Evolutionary conservation across 73 alveolate species (phyloP).

Genomic region (Paramecium tetraurelia): DNA sequence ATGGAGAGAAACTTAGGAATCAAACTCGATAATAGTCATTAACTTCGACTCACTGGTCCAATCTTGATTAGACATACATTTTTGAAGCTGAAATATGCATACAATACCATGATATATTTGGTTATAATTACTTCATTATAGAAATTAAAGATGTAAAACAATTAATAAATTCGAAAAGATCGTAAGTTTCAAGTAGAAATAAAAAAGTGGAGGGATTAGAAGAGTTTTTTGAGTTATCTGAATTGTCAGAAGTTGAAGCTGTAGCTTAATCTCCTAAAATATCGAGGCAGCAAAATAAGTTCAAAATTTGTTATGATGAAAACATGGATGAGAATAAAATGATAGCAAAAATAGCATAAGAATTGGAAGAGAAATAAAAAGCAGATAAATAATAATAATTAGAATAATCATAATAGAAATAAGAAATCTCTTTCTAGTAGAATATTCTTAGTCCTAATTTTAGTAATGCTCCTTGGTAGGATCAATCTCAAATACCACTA

Average conservation of each 20-base stretch:
- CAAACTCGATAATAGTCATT: not conserved
- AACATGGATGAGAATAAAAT: not conserved
- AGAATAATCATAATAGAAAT: not conserved
- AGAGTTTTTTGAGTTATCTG: not conserved
- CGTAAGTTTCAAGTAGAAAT: not conserved
- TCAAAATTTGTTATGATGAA: not conserved
- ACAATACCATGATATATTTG: not conserved
- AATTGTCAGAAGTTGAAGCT: not conserved
- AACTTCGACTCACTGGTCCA: not conserved
- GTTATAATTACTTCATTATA: not conserved
- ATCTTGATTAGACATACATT: not conserved
- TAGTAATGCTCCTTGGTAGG: conserved; percentile 8
- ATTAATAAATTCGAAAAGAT: not conserved
- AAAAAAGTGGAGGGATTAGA: not conserved
- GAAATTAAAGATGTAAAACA: not conserved
- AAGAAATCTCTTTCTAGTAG: not conserved
- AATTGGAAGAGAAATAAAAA: not conserved
- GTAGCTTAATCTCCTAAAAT: not conserved
- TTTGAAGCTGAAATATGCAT: not conserved
- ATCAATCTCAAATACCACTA: not conserved
- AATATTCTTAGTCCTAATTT: conserved; percentile 2
- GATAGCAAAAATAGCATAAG: not conserved
- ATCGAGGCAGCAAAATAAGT: not conserved
- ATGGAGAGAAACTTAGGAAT: not conserved
- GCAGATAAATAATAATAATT: not conserved